A percentile compares a stretch with the other conserved stretches of the same genome.
These are phyloP conservation scores for Hyphodiscus hymeniophilus DNA, from an alignment of 495 filamentous ascomycete genomes.

Conservation along the genomic window DNA sequence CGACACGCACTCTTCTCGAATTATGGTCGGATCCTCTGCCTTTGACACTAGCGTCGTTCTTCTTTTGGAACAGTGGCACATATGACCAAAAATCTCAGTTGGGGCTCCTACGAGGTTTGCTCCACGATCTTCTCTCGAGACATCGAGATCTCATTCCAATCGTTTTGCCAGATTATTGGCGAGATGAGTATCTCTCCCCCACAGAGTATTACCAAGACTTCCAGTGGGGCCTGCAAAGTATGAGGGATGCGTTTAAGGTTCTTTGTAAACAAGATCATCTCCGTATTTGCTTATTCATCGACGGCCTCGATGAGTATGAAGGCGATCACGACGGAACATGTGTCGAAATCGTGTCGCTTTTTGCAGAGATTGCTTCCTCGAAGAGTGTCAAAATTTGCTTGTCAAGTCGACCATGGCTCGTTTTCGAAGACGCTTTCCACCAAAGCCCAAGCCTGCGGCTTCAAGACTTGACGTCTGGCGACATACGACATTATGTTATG, in stretches of 20 bases:
- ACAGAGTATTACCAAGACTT: neutral
- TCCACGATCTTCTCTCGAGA: constrained; percentile 18
- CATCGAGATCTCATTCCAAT: constrained; percentile 11
- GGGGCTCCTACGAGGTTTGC: constrained; percentile 22
- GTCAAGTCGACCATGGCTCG: constrained; percentile 25
- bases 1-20: constrained; percentile 3
- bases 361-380: neutral
- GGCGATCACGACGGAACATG: constrained; percentile 19
- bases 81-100: constrained; percentile 23
- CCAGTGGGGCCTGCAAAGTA: neutral
- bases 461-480: neutral
- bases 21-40: constrained; percentile 15
- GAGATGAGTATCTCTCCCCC: neutral
- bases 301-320: constrained; percentile 5
- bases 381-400: constrained; percentile 26
- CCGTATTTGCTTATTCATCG: constrained; percentile 1
- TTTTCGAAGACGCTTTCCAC: constrained; percentile 17
- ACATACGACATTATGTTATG: constrained; percentile 2
- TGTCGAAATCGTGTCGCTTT: constrained; percentile 16
- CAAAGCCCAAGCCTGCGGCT: neutral
- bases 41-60: constrained; percentile 19
- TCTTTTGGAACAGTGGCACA: constrained; percentile 29
- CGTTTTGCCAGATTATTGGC: constrained; percentile 14
- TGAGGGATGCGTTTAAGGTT: neutral
- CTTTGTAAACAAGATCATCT: constrained; percentile 16